A percentile compares a stretch with the other conserved stretches of the same genome.
phyloP scores from a whole-genome alignment of 2,329 filamentous ascomycete genomes.

The Colletotrichum camelliae region DNA sequence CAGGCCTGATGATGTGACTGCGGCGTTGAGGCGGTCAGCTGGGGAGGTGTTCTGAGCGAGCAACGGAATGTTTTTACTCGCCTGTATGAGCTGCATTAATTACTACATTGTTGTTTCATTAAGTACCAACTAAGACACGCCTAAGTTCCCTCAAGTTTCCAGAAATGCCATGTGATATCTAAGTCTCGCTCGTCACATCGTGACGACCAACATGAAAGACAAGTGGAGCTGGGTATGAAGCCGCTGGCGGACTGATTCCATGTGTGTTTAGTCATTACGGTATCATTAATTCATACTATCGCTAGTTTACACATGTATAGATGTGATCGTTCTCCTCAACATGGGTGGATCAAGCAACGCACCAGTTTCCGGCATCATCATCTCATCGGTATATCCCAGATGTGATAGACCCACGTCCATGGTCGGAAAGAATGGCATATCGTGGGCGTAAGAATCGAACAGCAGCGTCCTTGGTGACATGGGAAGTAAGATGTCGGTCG shows the following conservation, averaged over 20 bases:
- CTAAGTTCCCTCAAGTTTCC: too few relatives aligned
- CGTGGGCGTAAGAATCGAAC: conserved; percentile 26
- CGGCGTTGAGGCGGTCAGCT: background rate
- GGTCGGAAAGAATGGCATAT: conserved; percentile 26
- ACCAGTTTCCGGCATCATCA: background rate
- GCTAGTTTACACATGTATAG: background rate
- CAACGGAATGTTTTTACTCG: background rate
- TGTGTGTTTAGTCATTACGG: background rate
- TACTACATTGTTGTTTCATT: too few relatives aligned
- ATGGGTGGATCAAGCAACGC: conserved; percentile 1
- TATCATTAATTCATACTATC: background rate
- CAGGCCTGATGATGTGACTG: background rate
- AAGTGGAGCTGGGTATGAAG: too few relatives aligned
- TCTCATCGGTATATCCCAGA: conserved; percentile 1
- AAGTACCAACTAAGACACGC: too few relatives aligned
- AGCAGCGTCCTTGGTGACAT: conserved; percentile 25
- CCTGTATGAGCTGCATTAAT: background rate
- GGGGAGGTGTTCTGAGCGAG: background rate
- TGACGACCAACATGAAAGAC: too few relatives aligned
- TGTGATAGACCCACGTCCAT: conserved; percentile 24
- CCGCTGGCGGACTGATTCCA: too few relatives aligned
- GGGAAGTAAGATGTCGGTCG: conserved; percentile 21
- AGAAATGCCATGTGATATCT: too few relatives aligned
- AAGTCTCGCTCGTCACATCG: too few relatives aligned
- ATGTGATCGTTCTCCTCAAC: background rate